Base-by-base conservation (phyloP, 106 monocot species). In the Dendrobium huoshanense region DNA sequence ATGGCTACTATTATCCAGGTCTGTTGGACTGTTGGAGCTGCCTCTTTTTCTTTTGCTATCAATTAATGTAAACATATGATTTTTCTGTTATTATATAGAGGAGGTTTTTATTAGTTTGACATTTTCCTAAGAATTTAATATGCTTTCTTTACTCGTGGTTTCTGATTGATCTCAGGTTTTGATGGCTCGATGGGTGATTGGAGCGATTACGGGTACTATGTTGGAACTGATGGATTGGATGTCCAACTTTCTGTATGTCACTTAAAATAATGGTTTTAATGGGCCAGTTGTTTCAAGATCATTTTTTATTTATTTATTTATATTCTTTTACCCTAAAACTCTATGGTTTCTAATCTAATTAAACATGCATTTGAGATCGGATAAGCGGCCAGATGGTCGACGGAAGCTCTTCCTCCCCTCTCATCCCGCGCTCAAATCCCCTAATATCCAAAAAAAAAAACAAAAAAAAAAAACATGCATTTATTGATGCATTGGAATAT, bases 1-100 rank as follows among this genome's bases (percentile, higher is more conserved):
- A 93, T 82, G 92, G 91, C 10, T 91, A 93, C 80, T 90, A 87
- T 64, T 95, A 91, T 75, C 95, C 95, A 88, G 95, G 95, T 95
- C 64, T 55, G 83, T 51, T 17, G 58, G 68, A 42, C 64, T 55
- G 83, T 51, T 17, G 58, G 68, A 42, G 4, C 54, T 75, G 15
- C 43, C 13, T 31, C 20, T 2, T 33, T 17, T 24, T 18, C 18
- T 13, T 44, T 59, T 75, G 6, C 58, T 61, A n/a, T 13, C 15
- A 3, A 11, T 51, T 51, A 51, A 3, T 13, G 13, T 51, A 51
- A 51, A 51, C 13, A 13, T 51, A 13, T 15, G 15, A 15, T 11
- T 51, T 51, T 51, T 51, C 51, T 51, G 13, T 51, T 13, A 15
- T 51, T 51, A 10, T 51, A 13, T 15, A 51, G 51, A 51, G 13